Evolutionary conservation across 805 yeast genomes (phyloP).

Genomic region (Metschnikowia gruessii): DNA sequence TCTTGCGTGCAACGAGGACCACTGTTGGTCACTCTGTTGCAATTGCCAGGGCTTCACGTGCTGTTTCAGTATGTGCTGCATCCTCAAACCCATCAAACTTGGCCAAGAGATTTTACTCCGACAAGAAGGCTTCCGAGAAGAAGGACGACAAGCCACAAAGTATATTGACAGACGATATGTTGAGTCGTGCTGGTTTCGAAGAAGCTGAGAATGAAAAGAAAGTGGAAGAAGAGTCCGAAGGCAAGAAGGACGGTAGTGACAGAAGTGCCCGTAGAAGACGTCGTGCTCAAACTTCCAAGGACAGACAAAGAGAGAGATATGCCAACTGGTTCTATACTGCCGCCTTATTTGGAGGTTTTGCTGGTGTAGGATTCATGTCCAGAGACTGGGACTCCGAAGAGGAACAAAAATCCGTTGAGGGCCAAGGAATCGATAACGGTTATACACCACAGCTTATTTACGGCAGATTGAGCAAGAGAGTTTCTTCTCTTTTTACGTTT

Average conservation of each 20-base stretch:
- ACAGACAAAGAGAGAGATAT: conserved; percentile 76
- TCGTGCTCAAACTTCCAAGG: conserved; percentile 61
- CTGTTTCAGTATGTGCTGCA: background rate
- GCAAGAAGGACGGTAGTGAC: conserved; percentile 17
- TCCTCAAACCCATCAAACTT: background rate
- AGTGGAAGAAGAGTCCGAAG: conserved; percentile 15
- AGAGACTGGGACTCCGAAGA: conserved; percentile 86
- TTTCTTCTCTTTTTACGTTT: conserved; percentile 69
- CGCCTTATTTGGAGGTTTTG: conserved; percentile 50
- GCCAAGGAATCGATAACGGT: conserved; percentile 60
- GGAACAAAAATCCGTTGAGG: conserved; percentile 51
- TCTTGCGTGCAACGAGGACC: conserved; percentile 14
- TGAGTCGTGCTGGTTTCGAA: conserved; percentile 83
- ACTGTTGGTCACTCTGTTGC: conserved; percentile 2
- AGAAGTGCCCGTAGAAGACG: conserved; percentile 27
- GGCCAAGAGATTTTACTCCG: conserved; percentile 16
- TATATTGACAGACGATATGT: conserved; percentile 74
- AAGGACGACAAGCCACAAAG: conserved; percentile 38
- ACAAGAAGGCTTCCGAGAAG: conserved; percentile 15
- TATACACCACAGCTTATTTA: conserved; percentile 62
- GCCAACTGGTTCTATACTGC: conserved; percentile 71
- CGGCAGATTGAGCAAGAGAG: conserved; percentile 67
- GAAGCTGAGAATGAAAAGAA: conserved; percentile 25
- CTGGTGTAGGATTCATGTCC: conserved; percentile 62
- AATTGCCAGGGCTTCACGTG: background rate